These are phyloP conservation scores for Verticillium zaregamsianum DNA, from an alignment of 2,329 filamentous ascomycete species.

Conservation along the genomic window DNA sequence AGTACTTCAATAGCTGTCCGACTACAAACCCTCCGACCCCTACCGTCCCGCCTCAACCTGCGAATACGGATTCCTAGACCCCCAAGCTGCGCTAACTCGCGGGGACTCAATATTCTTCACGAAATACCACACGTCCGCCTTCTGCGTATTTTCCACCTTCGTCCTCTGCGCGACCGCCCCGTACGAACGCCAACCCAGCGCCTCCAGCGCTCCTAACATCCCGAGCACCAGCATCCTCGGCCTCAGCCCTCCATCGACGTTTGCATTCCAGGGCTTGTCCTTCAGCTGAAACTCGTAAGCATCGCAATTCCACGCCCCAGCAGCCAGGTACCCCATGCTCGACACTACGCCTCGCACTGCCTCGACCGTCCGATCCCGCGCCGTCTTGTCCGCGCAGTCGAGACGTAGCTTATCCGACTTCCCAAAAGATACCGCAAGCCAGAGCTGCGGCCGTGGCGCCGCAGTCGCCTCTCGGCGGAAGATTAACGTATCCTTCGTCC, in stretches of 20 bases:
- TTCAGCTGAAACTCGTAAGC: conserved; percentile 17
- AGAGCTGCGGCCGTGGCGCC: background rate
- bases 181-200: conserved; percentile 14
- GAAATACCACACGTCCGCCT: conserved; percentile 18
- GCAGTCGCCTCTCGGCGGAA: conserved; percentile 5
- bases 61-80: conserved; percentile 1
- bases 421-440: background rate
- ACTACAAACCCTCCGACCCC: no score
- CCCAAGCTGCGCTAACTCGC: background rate
- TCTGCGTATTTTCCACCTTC: conserved; percentile 11
- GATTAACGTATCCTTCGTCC: conserved; percentile 16
- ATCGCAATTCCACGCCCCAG: conserved; percentile 13
- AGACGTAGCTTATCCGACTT: background rate
- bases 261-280: conserved; percentile 12
- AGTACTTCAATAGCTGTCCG: no score
- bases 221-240: conserved; percentile 13
- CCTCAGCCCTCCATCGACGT: conserved; percentile 9
- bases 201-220: conserved; percentile 15
- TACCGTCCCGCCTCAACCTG: background rate
- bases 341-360: background rate
- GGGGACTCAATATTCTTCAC: background rate
- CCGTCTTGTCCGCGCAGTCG: background rate
- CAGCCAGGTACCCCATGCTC: conserved; percentile 7
- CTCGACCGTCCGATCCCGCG: background rate
- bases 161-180: conserved; percentile 11